Base-by-base conservation (phyloP, 257 asterid species). In the Catharanthus roseus region DNA sequence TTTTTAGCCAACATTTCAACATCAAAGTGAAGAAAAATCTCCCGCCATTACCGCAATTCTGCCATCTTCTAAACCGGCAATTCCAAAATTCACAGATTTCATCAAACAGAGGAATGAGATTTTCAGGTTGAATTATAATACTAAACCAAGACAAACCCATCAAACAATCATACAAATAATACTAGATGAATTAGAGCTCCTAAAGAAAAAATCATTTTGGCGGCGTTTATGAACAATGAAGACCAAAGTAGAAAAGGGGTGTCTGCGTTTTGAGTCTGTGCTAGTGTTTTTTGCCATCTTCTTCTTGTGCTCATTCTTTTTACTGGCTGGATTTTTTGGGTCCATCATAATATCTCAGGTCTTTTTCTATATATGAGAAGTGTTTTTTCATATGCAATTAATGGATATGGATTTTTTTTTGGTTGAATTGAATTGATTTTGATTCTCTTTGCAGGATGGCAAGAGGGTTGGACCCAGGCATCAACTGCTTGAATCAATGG, bases 291-390 rank as follows among this genome's bases (percentile, higher is more conserved):
- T 80, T 4, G 69, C 83, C 33, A 78, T 80, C 55, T 78, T 80
- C 80, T 65, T 84, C 69, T 62, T 86, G 15, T 84, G 89, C 73
- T 69, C 82, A 58, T 84, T 83, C 71, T 86, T 80, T 78, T 84
- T 84, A 31, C 89, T 86, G 38, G 87, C 84, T 53, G 82, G 87
- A 44, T 77, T 84, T 4, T 82, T 84, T 62, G 89, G 87, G 71
- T 84, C 87, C 78, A 70, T 80, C 7, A 67, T 86, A 73, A 50
- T 80, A 41, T 82, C 84, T 65, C 80, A 84, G 84, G 91, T 84
- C 2, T 51, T 31, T 68, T 33, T 49, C 15, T 57, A 6, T 18
- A 31, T 29, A 23, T 24, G 21, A n/a, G 5, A 3, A 65, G 10
- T 28, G 12, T 45, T 38, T 29, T 29, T 21, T 19, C 0, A 33